Conservation (phyloP, 352 stramenopile species). For the Pythium myriotylum region DNA sequence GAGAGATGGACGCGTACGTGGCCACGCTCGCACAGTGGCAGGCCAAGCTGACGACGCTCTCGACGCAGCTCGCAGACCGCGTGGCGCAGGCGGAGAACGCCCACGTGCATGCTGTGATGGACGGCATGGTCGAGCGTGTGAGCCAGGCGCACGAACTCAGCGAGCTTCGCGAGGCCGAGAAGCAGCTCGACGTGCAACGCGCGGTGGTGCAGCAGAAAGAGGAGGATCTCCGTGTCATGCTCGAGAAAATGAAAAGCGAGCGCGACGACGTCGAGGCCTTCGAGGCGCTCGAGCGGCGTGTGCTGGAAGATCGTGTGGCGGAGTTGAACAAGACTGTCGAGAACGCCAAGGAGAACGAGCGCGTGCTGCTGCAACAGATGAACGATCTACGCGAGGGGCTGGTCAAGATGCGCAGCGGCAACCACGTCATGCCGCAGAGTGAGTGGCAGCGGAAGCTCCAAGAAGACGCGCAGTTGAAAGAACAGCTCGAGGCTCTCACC, state of each 20-base stretch:
- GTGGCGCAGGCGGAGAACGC: slow-evolving; percentile 26
- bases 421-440: slow-evolving; percentile 25
- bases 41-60: slow-evolving; percentile 24
- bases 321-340: slow-evolving; percentile 58
- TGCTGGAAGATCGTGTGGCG: slow-evolving; percentile 52
- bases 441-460: slow-evolving; percentile 34
- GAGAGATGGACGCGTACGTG: slow-evolving; percentile 42
- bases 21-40: slow-evolving; percentile 38
- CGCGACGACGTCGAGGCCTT: slow-evolving; percentile 40
- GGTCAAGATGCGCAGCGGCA: slow-evolving; percentile 30
- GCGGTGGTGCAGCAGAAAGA: slow-evolving; percentile 9
- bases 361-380: slow-evolving; percentile 22
- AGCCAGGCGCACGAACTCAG: slow-evolving; percentile 18
- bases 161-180: slow-evolving; percentile 20
- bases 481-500: slow-evolving; percentile 33
- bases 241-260: slow-evolving; percentile 15
- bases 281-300: slow-evolving; percentile 48
- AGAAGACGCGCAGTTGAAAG: slow-evolving; percentile 29
- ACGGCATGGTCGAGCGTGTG: slow-evolving; percentile 39
- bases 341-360: slow-evolving; percentile 43
- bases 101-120: slow-evolving; percentile 39
- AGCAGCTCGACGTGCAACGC: slow-evolving; percentile 22
- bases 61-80: slow-evolving; percentile 23
- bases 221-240: slow-evolving; percentile 21
- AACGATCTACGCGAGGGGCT: slow-evolving; percentile 33